Evolutionary conservation across 306 rosid genomes (phyloP), one percentile per base, ranked within the genome.

Genomic region (Begonia peltatifolia): DNA sequence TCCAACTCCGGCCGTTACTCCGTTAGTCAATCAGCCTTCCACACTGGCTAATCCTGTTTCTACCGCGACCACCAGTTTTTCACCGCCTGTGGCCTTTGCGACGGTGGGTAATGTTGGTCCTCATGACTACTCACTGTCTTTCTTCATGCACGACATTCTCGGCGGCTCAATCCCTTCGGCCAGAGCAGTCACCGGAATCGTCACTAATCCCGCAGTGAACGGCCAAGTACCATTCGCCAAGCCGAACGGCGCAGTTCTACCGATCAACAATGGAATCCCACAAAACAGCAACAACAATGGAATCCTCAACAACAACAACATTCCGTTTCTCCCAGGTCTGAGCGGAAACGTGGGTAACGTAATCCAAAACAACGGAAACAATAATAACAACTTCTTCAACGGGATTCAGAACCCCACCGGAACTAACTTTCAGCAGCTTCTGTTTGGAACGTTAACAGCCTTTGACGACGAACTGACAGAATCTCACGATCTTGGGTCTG

Each of bases 311-410:
- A 85, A 82, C 72, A 85, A 82, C 68, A 77, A 82, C 52, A 69
- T 86, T 4, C 95, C 95, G 0, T 86, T 86, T 81, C 82, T 79
- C 48, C 79, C 93, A 0, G 95, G 95, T 58, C 85, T 86, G 2
- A 54, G 83, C 3, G 93, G 95, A 1, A 77, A 59, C 54, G 54
- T 66, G 0, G 71, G 65, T 1, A 79, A 62, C 41, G 66, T 82
- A 23, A 49, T 77, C 53, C 84, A 67, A 41, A 79, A 76, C 76
- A 73, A 66, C 0, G 63, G 67, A 0, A 74, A 77, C 53, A 47
- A 52, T 47, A 65, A 60, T 42, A 78, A 76, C 56, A 5, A 55
- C 3, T 15, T 47, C 25, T 75, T 75, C 5, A 14, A 10, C 2
- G 76, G 85, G n/a, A 66, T 77, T 11, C 81, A 71, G 54, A 60